phyloP scores from a whole-genome alignment of 371 early-diverging fungal species.

The Batkoa obscura region DNA sequence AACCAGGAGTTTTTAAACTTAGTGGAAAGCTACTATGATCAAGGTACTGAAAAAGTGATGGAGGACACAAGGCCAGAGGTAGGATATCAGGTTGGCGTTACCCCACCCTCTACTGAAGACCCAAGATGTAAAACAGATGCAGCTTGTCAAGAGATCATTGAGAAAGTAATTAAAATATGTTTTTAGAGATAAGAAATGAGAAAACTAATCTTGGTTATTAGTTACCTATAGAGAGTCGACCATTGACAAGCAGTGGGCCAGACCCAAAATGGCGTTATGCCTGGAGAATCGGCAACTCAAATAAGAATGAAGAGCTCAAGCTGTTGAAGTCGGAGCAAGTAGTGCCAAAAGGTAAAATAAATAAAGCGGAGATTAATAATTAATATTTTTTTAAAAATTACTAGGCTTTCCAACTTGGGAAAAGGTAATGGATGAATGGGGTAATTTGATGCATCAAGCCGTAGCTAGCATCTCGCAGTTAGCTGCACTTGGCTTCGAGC shows the following conservation, averaged over 20 bases:
- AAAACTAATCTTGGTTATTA: constrained; percentile 1
- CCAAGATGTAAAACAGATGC: constrained; percentile 39
- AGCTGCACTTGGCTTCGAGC: constrained; percentile 36
- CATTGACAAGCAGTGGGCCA: constrained; percentile 17
- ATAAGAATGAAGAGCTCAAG: constrained; percentile 27
- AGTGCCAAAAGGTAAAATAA: constrained; percentile 23
- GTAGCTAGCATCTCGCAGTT: constrained; percentile 28
- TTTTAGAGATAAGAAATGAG: background rate
- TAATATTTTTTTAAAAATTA: background rate
- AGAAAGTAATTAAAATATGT: constrained; percentile 11
- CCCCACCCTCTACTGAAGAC: constrained; percentile 40
- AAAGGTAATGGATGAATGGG: constrained; percentile 37
- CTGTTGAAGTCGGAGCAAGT: constrained; percentile 36
- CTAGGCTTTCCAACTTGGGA: constrained; percentile 25
- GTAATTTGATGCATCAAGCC: constrained; percentile 27
- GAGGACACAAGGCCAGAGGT: constrained; percentile 36
- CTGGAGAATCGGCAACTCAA: constrained; percentile 27
- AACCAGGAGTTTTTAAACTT: constrained; percentile 16
- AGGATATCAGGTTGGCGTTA: constrained; percentile 37
- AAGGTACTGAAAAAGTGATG: constrained; percentile 27
- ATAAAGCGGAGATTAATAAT: background rate
- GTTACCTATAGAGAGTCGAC: constrained; percentile 20
- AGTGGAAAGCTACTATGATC: constrained; percentile 44
- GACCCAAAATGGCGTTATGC: constrained; percentile 59
- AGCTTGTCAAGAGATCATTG: constrained; percentile 28